Percentiles rank a stretch among this genome's conserved stretches.
Conservation (phyloP, 1,139 yeast genomes). For the Dujonia santamariae region DNA sequence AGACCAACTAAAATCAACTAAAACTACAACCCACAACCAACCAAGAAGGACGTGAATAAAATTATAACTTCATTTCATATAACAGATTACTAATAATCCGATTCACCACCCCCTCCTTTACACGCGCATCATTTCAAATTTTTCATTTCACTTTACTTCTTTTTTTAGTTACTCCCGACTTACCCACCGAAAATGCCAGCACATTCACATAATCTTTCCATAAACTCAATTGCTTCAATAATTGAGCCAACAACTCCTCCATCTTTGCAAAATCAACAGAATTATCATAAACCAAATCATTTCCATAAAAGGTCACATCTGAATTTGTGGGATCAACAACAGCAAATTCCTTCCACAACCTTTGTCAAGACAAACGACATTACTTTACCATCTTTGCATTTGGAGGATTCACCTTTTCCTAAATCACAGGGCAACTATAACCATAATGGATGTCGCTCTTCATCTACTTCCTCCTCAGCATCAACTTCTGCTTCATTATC, state of each 20-base stretch:
- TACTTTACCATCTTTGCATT: constrained; percentile 4
- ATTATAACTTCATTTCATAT: too few relatives aligned
- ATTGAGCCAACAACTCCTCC: constrained; percentile 45
- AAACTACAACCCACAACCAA: too few relatives aligned
- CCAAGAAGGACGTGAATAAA: too few relatives aligned
- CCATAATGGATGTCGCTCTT: neutral
- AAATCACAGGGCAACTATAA: neutral
- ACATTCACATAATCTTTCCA: constrained; percentile 30
- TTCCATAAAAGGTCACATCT: constrained; percentile 9
- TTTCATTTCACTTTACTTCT: too few relatives aligned
- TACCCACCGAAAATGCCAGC: constrained; percentile 4
- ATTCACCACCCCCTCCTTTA: neutral
- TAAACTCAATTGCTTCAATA: constrained; percentile 34
- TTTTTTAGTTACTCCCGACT: neutral
- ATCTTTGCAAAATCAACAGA: constrained; percentile 2
- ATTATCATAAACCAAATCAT: constrained; percentile 1
- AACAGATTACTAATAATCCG: too few relatives aligned
- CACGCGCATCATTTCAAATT: neutral
- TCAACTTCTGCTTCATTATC: constrained; percentile 3
- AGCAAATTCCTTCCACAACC: too few relatives aligned
- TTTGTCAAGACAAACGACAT: too few relatives aligned
- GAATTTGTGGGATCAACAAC: constrained; percentile 14
- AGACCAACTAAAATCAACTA: too few relatives aligned
- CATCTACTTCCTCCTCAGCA: neutral
- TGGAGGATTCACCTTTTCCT: constrained; percentile 3